Evolutionary conservation across 352 stramenopile species (phyloP), one percentile per base, ranked within the genome.

Genomic region (Paralagenidium karlingii): DNA sequence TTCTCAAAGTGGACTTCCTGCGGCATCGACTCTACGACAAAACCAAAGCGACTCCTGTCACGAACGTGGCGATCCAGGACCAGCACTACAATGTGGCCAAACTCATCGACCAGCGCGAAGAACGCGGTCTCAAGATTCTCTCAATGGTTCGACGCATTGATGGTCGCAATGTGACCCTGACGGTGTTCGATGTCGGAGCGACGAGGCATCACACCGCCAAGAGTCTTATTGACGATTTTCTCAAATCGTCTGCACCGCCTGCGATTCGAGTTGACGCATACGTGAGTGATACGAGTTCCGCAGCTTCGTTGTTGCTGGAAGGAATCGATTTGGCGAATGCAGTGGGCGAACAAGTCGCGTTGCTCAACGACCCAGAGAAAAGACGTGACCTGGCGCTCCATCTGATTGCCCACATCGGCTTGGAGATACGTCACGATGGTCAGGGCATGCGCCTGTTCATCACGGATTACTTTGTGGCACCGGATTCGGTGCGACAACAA

Each of bases 261-360:
- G n/a, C n/a, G n/a, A 42, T 82, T 13, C 68, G 74, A 2, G 50
- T 80, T 0, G 74, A 87, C 42, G 61, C 65, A 2, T 87, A 83
- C 49, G 47, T 83, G 5, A 59, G 55, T 41, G 45, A 49, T n/a
- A 68, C 69, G 5, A 77, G 68, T 37, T 44, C 42, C 3, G 55
- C 51, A 8, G 29, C 83, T 1, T 82, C 69, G 6, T 24, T 84
- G 24, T 30, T 74, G 2, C 19, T 82, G 3, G 55, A 77, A 10
- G 40, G 43, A 2, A 45, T 41, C 3, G 65, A 77, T 26, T 38
- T 87, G 7, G 40, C 64, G 0, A 55, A 78, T 18, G 37, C 83
- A 20, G 43, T 68, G 11, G 61, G 64, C 6, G 55, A 64, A 22
- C 33, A 57, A 12, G 37, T 68, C 9, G 34, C 61, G 12, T 28